Base-by-base conservation (phyloP, 192 early-diverging fungal species). In the Podila verticillata region DNA sequence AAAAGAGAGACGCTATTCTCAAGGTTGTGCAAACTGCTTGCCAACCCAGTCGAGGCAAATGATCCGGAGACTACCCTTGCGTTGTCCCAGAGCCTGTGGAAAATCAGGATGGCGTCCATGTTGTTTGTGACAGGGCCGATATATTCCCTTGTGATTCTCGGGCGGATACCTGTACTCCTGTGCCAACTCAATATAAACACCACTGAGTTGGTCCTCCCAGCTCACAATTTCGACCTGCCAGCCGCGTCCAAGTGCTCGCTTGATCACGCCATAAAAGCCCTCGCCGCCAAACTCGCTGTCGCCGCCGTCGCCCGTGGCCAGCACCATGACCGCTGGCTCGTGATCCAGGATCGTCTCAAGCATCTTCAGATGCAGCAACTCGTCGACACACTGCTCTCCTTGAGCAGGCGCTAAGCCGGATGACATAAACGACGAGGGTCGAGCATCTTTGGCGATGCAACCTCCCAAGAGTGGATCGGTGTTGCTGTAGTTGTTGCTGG, bases 221-320 rank as follows among this genome's bases (percentile, higher is more conserved):
- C 82, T 84, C 32, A 86, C 74, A 15, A 86, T 34, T 63, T 86
- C 85, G 30, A 86, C 83, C 31, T 79, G 78, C 85, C 85, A 86
- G 12, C 85, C 85, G 31, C 82, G 59, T 10, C 82, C 64, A 3
- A 86, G 74, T 0, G 85, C 85, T 12, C 72, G 82, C 17, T 74
- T 74, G 22, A 84, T 62, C 1, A 79, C 75, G 1, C 48, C 80
- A 35, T 78, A 73, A 34, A 86, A 86, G 35, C 85, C 85, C 6
- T 74, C 79, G 17, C 83, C 77, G 7, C 80, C 83, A 79, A 83
- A 86, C 72, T 86, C 85, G 30, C 73, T 80, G 29, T 81, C 82
- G 30, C 80, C 74, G 7, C 85, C 85, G 61, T 86, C 85, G 0
- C 85, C 85, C 7, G 74, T 79, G 0, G 85, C 85, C 2, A 86